phyloP scores from a whole-genome alignment of 1,139 yeast species.

The Arxiozyma bovina region DNA sequence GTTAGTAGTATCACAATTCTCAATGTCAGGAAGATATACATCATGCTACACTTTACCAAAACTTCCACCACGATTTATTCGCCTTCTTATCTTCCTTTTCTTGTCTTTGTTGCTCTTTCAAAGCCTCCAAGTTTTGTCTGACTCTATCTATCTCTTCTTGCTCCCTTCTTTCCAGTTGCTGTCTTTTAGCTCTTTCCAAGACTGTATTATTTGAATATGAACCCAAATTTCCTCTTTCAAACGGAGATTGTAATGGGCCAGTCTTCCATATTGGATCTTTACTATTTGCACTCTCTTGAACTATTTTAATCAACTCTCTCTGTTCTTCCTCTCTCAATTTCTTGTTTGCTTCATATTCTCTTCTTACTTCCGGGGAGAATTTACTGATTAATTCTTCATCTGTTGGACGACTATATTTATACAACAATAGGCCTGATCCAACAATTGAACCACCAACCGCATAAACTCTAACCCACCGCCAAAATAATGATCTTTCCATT shows the following conservation, averaged over 20 bases:
- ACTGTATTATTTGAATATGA: neutral
- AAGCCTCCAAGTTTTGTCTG: neutral
- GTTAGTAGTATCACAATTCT: neutral
- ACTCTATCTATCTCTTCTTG: neutral
- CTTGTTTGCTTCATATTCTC: slow-evolving; percentile 61
- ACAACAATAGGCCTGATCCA: slow-evolving; percentile 58
- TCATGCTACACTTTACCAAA: slow-evolving; percentile 3
- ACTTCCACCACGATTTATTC: slow-evolving; percentile 7
- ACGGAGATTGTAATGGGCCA: slow-evolving; percentile 59
- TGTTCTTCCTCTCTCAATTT: slow-evolving; percentile 59
- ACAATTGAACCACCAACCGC: slow-evolving; percentile 54
- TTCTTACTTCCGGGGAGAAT: slow-evolving; percentile 76
- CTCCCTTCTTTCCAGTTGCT: neutral
- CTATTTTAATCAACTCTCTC: slow-evolving; percentile 57
- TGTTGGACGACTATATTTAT: slow-evolving; percentile 68
- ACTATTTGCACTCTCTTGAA: slow-evolving; percentile 50
- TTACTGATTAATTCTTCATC: slow-evolving; percentile 68
- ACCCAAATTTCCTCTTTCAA: slow-evolving; percentile 37
- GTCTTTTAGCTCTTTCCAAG: neutral
- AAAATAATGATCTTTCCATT: slow-evolving; percentile 41
- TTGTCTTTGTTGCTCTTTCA: slow-evolving; percentile 34
- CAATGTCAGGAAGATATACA: neutral
- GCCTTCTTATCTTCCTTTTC: slow-evolving; percentile 36
- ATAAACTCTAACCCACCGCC: slow-evolving; percentile 54
- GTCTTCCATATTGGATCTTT: slow-evolving; percentile 77